phyloP scores from a whole-genome alignment of 2,329 filamentous ascomycete genomes.

The Hypoxylon sp. region DNA sequence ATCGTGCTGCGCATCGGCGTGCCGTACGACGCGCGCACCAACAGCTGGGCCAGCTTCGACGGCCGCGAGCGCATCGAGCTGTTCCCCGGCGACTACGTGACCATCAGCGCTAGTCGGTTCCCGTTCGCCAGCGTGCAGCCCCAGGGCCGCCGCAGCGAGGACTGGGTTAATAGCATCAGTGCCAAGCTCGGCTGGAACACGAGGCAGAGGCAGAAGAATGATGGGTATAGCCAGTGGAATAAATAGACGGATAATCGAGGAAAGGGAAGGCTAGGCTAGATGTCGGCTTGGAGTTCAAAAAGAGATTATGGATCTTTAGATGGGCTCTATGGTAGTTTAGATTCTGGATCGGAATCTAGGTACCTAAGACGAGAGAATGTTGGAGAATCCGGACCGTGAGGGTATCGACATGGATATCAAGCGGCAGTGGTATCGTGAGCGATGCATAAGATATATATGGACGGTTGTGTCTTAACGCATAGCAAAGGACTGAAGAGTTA shows the following conservation, averaged over 20 bases:
- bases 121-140: slow-evolving; percentile 85
- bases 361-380: background rate
- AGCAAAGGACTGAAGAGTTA: background rate
- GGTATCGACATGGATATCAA: background rate
- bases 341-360: background rate
- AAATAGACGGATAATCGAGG: slow-evolving; percentile 2
- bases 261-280: background rate
- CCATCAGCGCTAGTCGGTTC: slow-evolving; percentile 83
- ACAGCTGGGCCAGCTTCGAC: slow-evolving; percentile 98
- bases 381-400: background rate
- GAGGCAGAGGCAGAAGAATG: slow-evolving; percentile 80
- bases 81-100: slow-evolving; percentile 84
- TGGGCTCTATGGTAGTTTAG: slow-evolving; percentile 2
- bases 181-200: slow-evolving; percentile 87
- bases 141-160: slow-evolving; percentile 77
- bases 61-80: slow-evolving; percentile 90
- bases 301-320: background rate
- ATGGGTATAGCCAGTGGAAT: slow-evolving; percentile 67
- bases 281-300: slow-evolving; percentile 9
- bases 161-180: slow-evolving; percentile 87
- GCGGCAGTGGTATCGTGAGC: too few species aligned
- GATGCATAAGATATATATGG: too few species aligned
- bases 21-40: slow-evolving; percentile 91
- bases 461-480: background rate
- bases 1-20: slow-evolving; percentile 94